These are phyloP conservation scores for Anthoceros angustus DNA, from an alignment of 225 moss, liverwort and hornwort species.

Conservation along the genomic window DNA sequence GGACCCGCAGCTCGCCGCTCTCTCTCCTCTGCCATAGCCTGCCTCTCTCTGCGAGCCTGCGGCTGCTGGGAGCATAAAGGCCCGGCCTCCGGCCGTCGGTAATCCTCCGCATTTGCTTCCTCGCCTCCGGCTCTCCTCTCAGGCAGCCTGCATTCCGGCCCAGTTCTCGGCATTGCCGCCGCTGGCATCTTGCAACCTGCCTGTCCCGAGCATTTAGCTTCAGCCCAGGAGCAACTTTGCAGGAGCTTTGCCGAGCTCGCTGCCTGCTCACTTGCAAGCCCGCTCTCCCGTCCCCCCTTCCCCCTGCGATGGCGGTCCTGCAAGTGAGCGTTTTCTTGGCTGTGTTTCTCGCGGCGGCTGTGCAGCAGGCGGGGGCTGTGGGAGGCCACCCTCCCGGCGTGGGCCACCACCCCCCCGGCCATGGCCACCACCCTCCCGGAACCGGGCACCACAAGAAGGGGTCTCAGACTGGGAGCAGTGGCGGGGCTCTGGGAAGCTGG, in stretches of 20 bases:
- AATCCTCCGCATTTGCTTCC: neutral
- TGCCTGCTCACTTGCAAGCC: neutral
- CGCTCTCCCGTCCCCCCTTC: neutral
- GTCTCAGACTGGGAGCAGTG: neutral
- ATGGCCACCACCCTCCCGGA: neutral
- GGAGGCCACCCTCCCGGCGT: neutral
- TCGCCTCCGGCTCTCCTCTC: neutral
- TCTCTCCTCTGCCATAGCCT: neutral
- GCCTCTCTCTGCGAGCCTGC: neutral
- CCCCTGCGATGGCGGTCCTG: neutral
- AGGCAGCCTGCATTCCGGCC: neutral
- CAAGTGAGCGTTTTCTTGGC: neutral
- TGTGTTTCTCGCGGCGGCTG: neutral
- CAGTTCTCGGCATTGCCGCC: neutral
- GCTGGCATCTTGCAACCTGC: too few relatives aligned
- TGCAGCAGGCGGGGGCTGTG: neutral
- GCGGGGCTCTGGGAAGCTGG: slow-evolving; percentile 17
- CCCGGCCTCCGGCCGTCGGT: neutral
- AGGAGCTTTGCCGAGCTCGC: too few relatives aligned
- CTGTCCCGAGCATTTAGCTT: too few relatives aligned
- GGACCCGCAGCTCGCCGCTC: neutral
- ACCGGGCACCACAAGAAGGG: neutral
- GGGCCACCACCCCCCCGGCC: neutral
- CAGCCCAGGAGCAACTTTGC: too few relatives aligned
- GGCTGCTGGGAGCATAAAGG: neutral